These are phyloP conservation scores for Globisporangium nunn DNA, from an alignment of 352 stramenopile species.

Conservation along the genomic window DNA sequence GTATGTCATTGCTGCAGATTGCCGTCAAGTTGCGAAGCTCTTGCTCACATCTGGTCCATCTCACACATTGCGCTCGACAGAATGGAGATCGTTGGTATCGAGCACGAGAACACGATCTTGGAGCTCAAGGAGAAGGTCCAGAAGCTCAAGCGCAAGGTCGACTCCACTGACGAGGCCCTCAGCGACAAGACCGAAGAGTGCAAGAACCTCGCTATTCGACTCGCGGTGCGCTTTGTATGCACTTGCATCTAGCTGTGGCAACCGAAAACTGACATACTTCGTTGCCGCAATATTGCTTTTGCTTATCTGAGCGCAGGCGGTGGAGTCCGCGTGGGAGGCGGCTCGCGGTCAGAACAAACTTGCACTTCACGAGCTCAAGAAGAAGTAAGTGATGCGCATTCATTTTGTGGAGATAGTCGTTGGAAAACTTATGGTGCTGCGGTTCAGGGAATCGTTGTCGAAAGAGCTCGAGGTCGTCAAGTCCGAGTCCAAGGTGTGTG, in stretches of 20 bases:
- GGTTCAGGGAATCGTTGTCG: constrained; percentile 39
- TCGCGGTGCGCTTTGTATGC: constrained; percentile 27
- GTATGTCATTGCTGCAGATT: constrained; percentile 13
- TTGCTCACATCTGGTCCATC: neutral
- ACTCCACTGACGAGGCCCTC: constrained; percentile 32
- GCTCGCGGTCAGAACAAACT: constrained; percentile 75
- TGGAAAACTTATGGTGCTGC: neutral
- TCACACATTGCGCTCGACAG: constrained; percentile 12
- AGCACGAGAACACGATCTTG: constrained; percentile 66
- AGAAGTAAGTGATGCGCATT: constrained; percentile 29
- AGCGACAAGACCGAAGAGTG: constrained; percentile 57
- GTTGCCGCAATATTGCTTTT: neutral
- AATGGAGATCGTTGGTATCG: constrained; percentile 62
- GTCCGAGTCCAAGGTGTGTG: constrained; percentile 51
- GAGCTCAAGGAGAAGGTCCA: constrained; percentile 73
- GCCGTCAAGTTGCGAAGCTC: neutral
- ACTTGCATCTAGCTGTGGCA: neutral
- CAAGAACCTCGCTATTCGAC: constrained; percentile 54
- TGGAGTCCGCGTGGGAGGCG: constrained; percentile 74
- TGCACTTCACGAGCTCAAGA: constrained; percentile 73
- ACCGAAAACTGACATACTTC: too few relatives aligned
- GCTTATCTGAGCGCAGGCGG: constrained; percentile 24
- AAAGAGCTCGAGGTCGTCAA: constrained; percentile 66
- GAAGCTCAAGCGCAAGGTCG: constrained; percentile 62
- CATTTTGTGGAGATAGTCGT: neutral